Base-by-base conservation (phyloP, 768 basidiomycete species). In the Gautieria morchelliformis region DNA sequence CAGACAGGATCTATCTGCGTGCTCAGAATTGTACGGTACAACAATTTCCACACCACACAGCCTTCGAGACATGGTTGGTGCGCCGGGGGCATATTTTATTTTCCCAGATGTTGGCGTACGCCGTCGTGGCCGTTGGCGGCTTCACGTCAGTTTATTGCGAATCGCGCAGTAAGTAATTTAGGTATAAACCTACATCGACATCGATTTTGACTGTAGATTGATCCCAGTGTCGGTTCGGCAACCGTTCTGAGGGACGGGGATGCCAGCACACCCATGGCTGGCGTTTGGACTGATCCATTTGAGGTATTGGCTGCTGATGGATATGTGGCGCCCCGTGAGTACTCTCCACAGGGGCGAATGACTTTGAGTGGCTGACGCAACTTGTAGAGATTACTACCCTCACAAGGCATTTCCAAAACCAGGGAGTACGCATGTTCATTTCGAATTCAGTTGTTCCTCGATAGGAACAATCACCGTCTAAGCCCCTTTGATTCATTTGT, bases 91-190 rank as follows among this genome's bases (percentile, higher is more conserved):
- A 46, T 93, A 88, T 69, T 93, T 96, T 64, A 71, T 93, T 54
- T 96, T 94, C 65, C 85, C 93, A 7, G 93, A 96, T 69, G 89
- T 90, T 64, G 91, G 89, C 67, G 82, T 95, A 57, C 80, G 89
- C 17, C 80, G 79, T 74, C 76, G 80, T 24, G 93, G 93, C 8
- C 78, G 76, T 17, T 96, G 85, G 71, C 80, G 82, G 65, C 75
- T 94, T 55, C 80, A 83, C 52, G 77, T 92, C 55, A 83, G 79
- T 51, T 75, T 94, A 52, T 75, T 89, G 69, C 79, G 80, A 65
- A 80, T 89, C 64, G 84, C 84, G 63, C 82, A 80, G 92, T 84
- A 74, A 78, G 84, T 74, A 27, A 47, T 22, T 17, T 17, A 5
- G 3, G n/a, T 35, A 35, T 19, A 17, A 33, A 11, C 19, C 57